Evolutionary conservation across 2,329 filamentous ascomycete genomes (phyloP), one percentile per base, ranked within the genome.

Genomic region (Neopestalotiopsis sp.): DNA sequence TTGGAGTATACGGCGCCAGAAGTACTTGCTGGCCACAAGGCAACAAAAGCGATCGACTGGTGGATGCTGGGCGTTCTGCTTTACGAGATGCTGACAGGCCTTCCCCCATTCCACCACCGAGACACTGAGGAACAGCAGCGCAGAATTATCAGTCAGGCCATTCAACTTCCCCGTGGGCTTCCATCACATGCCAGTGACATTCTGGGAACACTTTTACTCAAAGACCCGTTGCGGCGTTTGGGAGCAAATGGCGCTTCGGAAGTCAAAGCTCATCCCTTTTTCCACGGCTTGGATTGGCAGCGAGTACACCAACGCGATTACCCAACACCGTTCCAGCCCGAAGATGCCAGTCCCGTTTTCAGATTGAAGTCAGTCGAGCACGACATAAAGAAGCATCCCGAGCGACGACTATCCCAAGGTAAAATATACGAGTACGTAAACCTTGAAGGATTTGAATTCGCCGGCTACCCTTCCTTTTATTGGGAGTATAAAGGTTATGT

Each of bases 71-170:
- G 96, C 76, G 95, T 98, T 69, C 86, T 99, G 67, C 89, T 99
- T 40, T 99, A 98, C 80, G 96, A 99, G 84, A 99, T 99, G 96
- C 85, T 98, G 86, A 98, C 96, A 68, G 96, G 96, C 68, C 86
- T 98, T 58, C 96, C 96, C 45, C 96, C 96, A 0, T 99, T 98
- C 84, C 98, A 99, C 82, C 95, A 98, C 76, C 96, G 98, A 82
- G 97, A 98, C 83, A 97, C 94, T 70, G 98, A 98, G 81, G 95
- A 98, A 82, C 98, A 97, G 96, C 98, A 98, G 82, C 92, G 95
- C 80, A 98, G 98, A 88, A 99, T 99, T 77, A 85, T 98, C 63
- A 95, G 94, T 69, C 96, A 98, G 81, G 95, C 96, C 24, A 86
- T 99, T 62, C 94, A 97, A 79, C 98, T 98, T 87, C 95, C 95